These are phyloP conservation scores for Pseudocercospora eumusae DNA, from an alignment of 2,329 filamentous ascomycete genomes.

Conservation along the genomic window DNA sequence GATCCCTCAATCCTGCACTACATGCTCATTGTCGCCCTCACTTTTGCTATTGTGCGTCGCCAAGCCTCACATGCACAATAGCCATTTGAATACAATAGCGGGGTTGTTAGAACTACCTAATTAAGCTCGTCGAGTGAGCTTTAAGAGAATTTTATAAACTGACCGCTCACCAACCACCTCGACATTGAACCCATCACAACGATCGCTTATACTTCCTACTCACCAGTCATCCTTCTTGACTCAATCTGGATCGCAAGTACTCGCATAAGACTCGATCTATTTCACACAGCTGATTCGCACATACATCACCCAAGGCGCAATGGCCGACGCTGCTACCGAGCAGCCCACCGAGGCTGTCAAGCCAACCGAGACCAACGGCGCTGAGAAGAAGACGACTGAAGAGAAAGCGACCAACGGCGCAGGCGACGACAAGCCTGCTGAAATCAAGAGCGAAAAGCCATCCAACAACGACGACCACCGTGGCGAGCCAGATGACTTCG, in stretches of 20 bases:
- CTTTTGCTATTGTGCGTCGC: conserved; percentile 2
- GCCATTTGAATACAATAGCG: not conserved
- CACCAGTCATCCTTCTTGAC: not conserved
- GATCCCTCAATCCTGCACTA: not conserved
- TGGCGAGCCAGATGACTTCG: conserved; percentile 25
- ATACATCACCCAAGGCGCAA: conserved; percentile 9
- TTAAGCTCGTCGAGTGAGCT: conserved; percentile 10
- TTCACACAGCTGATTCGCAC: conserved; percentile 1
- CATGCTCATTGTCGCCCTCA: conserved; percentile 1
- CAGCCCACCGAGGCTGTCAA: conserved; percentile 24
- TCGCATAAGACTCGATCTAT: not conserved
- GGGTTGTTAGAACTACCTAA: not conserved
- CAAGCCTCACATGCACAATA: conserved; percentile 9
- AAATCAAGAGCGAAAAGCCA: conserved; percentile 23
- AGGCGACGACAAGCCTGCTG: conserved; percentile 18
- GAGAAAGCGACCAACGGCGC: conserved; percentile 16
- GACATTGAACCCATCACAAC: not conserved
- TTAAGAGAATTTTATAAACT: conserved; percentile 4
- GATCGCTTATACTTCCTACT: not conserved
- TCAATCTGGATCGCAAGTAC: not conserved
- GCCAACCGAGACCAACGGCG: conserved; percentile 25
- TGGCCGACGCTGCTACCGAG: conserved; percentile 29
- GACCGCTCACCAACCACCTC: conserved; percentile 4
- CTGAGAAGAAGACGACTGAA: conserved; percentile 16
- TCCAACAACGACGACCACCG: conserved; percentile 25